Evolutionary conservation across 169 alveolate species (phyloP), one percentile per base, ranked within the genome.

Genomic region (Plasmodium coatneyi): DNA sequence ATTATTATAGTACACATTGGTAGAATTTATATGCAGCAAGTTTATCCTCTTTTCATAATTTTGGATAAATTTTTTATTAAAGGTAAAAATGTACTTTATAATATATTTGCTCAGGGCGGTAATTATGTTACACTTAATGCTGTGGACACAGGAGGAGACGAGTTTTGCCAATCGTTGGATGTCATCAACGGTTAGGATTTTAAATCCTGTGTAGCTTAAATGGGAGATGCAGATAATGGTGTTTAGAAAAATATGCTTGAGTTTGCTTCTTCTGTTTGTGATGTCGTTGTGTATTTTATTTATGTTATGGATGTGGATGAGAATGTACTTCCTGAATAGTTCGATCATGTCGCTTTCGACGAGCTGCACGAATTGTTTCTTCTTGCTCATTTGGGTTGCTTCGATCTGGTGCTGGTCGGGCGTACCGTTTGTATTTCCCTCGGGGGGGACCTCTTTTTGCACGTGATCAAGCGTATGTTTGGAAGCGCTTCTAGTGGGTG

Each of bases 191-290:
- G 46, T 80, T 81, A 91, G 78, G 16, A 91, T 56, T 70, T 91
- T 91, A 66, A 91, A 91, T 12, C 95, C 95, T 91, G 71, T 80
- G 71, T 91, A 91, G 9, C 86, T 91, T 71, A 91, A 36, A 16
- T 91, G 95, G 60, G 95, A 91, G 22, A 91, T 91, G 34, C 95
- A 91, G 16, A 91, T 91, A 36, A 91, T 91, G 36, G 95, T 81
- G 71, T 91, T 91, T 3, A 82, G 39, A 22, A 91, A 80, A 5
- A 91, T 71, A 71, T 91, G 92, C 28, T 91, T 91, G 22, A 91
- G 84, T 91, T 71, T 81, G 60, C 80, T 91, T 71, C 81, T 91
- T 91, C 74, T 91, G 56, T 91, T 80, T 80, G 43, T 91, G 30
- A 72, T 46, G 71, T 91, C 80, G 34, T 91, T 78, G 19, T 89